Conservation (phyloP, 140 eudicot genomes). For the Oenanthe javanica region DNA sequence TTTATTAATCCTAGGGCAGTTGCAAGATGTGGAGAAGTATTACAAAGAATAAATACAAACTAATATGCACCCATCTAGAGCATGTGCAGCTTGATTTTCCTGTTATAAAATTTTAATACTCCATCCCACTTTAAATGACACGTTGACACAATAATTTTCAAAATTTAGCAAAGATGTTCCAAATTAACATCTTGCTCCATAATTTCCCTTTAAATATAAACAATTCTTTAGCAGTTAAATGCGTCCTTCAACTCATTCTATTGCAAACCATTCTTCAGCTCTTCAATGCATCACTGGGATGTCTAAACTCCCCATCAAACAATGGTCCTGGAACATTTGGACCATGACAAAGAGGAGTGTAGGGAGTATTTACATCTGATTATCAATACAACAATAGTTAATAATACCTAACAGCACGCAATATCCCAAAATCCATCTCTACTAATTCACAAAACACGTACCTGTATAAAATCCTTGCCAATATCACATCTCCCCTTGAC, state of each 20-base stretch:
- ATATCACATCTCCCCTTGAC: constrained; percentile 57
- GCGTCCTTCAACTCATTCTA: neutral
- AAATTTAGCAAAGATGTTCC: neutral
- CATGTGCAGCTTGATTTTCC: neutral
- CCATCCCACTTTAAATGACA: neutral
- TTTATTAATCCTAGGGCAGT: neutral
- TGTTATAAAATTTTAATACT: neutral
- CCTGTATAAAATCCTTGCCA: constrained; percentile 71
- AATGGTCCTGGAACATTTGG: neutral
- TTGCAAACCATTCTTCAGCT: neutral
- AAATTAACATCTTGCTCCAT: neutral
- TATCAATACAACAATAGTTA: neutral
- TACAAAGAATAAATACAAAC: neutral
- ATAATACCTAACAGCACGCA: neutral
- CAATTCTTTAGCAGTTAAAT: neutral
- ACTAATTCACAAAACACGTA: constrained; percentile 15
- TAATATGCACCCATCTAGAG: neutral
- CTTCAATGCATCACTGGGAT: neutral
- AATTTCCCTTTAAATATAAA: neutral
- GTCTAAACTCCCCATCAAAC: neutral
- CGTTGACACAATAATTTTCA: neutral
- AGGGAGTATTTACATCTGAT: neutral
- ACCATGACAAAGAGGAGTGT: neutral
- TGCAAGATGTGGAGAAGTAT: neutral
- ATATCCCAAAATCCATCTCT: neutral